Percentiles rank a stretch among this genome's conserved stretches.
These are phyloP conservation scores for Aspergillus ellipticus DNA, from an alignment of 495 filamentous ascomycete genomes.

Conservation along the genomic window DNA sequence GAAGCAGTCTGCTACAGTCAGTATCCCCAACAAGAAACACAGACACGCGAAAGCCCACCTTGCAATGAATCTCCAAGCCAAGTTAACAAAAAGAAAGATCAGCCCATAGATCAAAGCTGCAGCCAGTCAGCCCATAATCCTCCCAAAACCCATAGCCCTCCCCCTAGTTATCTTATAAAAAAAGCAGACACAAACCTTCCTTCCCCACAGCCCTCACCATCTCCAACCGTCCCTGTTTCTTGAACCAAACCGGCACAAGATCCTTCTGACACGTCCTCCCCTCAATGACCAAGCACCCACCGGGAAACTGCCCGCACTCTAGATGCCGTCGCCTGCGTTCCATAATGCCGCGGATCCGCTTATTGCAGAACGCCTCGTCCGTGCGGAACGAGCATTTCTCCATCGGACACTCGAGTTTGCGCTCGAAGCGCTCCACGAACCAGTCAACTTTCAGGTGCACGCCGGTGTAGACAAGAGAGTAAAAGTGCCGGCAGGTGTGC, in stretches of 20 bases:
- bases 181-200: constrained; percentile 29
- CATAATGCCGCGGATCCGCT: constrained; percentile 39
- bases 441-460: constrained; percentile 63
- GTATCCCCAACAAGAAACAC: not conserved
- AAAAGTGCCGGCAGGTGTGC: constrained; percentile 60
- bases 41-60: not conserved
- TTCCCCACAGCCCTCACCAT: constrained; percentile 14
- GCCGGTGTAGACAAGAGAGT: constrained; percentile 60
- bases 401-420: constrained; percentile 45
- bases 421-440: constrained; percentile 56
- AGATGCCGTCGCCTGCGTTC: constrained; percentile 40
- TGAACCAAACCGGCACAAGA: constrained; percentile 34
- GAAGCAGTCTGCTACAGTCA: not conserved
- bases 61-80: constrained; percentile 3
- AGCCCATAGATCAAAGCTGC: not conserved
- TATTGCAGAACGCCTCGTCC: constrained; percentile 43
- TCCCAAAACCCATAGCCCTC: not conserved
- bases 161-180: not conserved
- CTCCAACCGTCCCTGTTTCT: constrained; percentile 16
- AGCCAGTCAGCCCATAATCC: constrained; percentile 5
- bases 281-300: constrained; percentile 36
- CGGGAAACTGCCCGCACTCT: constrained; percentile 27
- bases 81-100: constrained; percentile 1
- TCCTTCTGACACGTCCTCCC: constrained; percentile 35
- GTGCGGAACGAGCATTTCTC: constrained; percentile 46